Conservation (phyloP, 768 basidiomycete species). For the Tylopilus sp. region DNA sequence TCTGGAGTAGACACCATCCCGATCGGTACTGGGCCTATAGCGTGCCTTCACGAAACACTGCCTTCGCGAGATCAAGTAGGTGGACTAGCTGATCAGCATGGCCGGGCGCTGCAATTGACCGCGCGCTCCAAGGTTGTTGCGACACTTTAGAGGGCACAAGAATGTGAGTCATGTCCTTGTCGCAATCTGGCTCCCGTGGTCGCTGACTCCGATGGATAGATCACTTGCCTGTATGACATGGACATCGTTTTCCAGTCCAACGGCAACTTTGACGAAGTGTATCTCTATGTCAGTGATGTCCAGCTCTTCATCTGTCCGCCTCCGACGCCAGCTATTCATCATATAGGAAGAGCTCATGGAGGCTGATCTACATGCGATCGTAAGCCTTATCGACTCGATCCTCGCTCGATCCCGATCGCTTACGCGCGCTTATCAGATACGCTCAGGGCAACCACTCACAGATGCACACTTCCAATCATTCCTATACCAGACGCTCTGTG, state of each 20-base stretch:
- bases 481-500: slow-evolving; percentile 97
- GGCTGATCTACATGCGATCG: slow-evolving; percentile 98
- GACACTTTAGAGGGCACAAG: slow-evolving; percentile 99
- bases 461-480: slow-evolving; percentile 95
- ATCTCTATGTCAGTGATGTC: slow-evolving; percentile 66
- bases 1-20: slow-evolving; percentile 8
- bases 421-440: slow-evolving; percentile 51
- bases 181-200: neutral
- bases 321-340: slow-evolving; percentile 1
- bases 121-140: slow-evolving; percentile 60
- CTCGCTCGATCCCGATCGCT: slow-evolving; percentile 1
- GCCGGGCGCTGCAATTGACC: slow-evolving; percentile 11
- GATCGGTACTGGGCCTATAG: slow-evolving; percentile 35
- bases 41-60: slow-evolving; percentile 96
- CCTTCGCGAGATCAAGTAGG: slow-evolving; percentile 87
- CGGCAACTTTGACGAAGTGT: slow-evolving; percentile 95
- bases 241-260: slow-evolving; percentile 92
- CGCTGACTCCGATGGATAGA: slow-evolving; percentile 44
- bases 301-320: neutral
- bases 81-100: slow-evolving; percentile 2
- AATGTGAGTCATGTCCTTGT: slow-evolving; percentile 53
- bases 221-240: slow-evolving; percentile 97
- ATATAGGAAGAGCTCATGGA: slow-evolving; percentile 97
- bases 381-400: slow-evolving; percentile 35
- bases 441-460: slow-evolving; percentile 83